These are phyloP conservation scores for Claviceps cyperi DNA, from an alignment of 2,329 filamentous ascomycete genomes.

Conservation along the genomic window DNA sequence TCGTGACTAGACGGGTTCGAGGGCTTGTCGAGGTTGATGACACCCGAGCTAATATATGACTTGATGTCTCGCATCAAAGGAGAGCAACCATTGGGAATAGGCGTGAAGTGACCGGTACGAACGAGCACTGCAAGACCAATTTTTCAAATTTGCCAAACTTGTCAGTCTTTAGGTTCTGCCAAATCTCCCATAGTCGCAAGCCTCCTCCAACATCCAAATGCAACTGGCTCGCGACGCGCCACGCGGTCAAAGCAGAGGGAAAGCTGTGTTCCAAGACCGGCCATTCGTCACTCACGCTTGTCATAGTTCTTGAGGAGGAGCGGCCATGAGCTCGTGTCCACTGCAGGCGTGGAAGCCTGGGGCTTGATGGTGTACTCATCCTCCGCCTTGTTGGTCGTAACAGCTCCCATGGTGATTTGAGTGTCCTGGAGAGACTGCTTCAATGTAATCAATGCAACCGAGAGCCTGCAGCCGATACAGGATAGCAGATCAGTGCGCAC, in stretches of 20 bases:
- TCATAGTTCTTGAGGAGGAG: slow-evolving; percentile 93
- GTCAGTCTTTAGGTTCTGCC: slow-evolving; percentile 2
- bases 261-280: too few species aligned
- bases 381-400: slow-evolving; percentile 30
- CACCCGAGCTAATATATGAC: slow-evolving; percentile 90
- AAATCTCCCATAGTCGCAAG: not conserved
- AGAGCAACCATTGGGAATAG: slow-evolving; percentile 83
- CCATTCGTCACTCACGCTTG: slow-evolving; percentile 48
- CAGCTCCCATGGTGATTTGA: slow-evolving; percentile 32
- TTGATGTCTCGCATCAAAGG: slow-evolving; percentile 91
- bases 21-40: slow-evolving; percentile 80
- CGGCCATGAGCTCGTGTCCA: slow-evolving; percentile 85
- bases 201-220: not conserved
- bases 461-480: slow-evolving; percentile 5
- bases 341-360: slow-evolving; percentile 59
- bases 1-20: slow-evolving; percentile 97
- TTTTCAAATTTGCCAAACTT: not conserved
- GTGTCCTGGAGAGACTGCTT: not conserved
- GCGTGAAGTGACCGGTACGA: slow-evolving; percentile 91
- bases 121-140: slow-evolving; percentile 52
- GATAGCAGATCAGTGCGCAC: slow-evolving; percentile 5
- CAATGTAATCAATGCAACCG: slow-evolving; percentile 4
- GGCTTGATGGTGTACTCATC: slow-evolving; percentile 86
- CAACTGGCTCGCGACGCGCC: not conserved
- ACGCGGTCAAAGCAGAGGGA: too few species aligned